Conservation (phyloP, 1,139 yeast species). For the Candida tunisiensis region DNA sequence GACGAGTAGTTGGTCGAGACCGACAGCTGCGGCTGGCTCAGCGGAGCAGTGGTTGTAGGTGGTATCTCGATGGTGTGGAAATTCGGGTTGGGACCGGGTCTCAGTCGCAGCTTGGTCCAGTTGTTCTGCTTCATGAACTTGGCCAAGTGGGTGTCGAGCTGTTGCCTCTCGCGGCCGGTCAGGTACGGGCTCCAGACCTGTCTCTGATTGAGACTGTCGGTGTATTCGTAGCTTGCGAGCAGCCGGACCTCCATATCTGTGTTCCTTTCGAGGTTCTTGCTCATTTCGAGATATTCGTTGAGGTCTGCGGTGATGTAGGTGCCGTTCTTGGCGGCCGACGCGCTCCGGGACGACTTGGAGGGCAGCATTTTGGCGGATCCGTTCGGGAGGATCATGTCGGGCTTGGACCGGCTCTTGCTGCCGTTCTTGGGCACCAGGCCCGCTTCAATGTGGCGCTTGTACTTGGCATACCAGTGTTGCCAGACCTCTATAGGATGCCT, state of each 20-base stretch:
- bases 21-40: no score
- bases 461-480: slow-evolving; percentile 17
- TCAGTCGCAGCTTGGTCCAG: slow-evolving; percentile 11
- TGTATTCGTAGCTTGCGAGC: slow-evolving; percentile 16
- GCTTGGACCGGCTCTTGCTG: slow-evolving; percentile 1
- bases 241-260: slow-evolving; percentile 8
- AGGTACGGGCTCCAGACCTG: slow-evolving; percentile 18
- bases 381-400: not conserved
- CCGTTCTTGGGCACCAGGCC: slow-evolving; percentile 3
- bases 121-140: slow-evolving; percentile 14
- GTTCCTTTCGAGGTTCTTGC: slow-evolving; percentile 1
- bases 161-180: slow-evolving; percentile 16
- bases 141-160: slow-evolving; percentile 15
- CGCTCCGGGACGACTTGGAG: slow-evolving; percentile 1
- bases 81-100: slow-evolving; percentile 17
- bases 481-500: slow-evolving; percentile 18
- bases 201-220: slow-evolving; percentile 16
- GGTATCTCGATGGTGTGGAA: no score
- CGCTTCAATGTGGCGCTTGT: no score
- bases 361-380: not conserved
- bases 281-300: no score
- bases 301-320: slow-evolving; percentile 2
- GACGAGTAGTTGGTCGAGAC: no score
- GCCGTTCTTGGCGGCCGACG: slow-evolving; percentile 1
- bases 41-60: no score